These are phyloP conservation scores for Petunia axillaris DNA, from an alignment of 257 asterid species.

Conservation along the genomic window DNA sequence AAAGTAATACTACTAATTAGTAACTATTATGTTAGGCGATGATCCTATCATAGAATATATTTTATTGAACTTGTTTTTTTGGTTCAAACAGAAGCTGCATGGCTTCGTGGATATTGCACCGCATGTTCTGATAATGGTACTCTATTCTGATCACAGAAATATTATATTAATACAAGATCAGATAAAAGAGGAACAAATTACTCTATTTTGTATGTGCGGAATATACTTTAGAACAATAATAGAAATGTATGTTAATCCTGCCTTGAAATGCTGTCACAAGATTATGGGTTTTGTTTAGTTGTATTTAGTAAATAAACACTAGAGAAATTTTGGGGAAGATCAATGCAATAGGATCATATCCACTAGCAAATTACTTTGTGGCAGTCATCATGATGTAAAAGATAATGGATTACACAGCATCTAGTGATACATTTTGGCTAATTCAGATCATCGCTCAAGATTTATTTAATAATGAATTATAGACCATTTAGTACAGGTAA, in stretches of 20 bases:
- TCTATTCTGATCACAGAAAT: background rate
- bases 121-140: background rate
- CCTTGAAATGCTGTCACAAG: background rate
- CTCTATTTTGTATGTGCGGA: no score
- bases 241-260: background rate
- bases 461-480: background rate
- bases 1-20: background rate
- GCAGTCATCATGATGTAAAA: constrained; percentile 12
- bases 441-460: background rate
- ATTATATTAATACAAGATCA: background rate
- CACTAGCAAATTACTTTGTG: constrained; percentile 6
- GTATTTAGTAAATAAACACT: background rate
- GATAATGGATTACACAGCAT: constrained; percentile 18
- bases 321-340: background rate
- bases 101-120: background rate
- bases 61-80: background rate
- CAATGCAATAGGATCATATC: background rate
- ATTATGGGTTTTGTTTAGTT: constrained; percentile 15
- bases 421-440: constrained; percentile 11
- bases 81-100: background rate
- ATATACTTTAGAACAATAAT: background rate
- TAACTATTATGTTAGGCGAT: background rate
- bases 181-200: background rate
- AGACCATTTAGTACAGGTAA: constrained; percentile 23
- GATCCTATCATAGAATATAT: background rate